Evolutionary conservation across 2,329 filamentous ascomycete genomes (phyloP), one percentile per base, ranked within the genome.

Genomic region (Exophiala spinifera): DNA sequence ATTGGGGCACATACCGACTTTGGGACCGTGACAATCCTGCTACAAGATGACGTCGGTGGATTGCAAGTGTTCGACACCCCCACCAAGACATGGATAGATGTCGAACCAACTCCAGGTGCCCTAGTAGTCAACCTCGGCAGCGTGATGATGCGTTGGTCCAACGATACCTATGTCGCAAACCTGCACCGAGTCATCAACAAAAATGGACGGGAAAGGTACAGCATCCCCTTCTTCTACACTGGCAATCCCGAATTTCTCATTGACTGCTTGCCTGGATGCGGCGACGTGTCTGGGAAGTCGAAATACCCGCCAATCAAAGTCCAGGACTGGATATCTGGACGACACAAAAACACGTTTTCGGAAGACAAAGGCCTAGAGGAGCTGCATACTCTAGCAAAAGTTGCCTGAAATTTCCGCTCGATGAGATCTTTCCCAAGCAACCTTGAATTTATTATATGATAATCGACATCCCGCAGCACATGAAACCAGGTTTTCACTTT

Each of bases 1-100:
- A 65, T 67, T 46, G 66, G 67, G 1, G 67, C 66, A 0, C 67
- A 70, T 37, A 66, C 65, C 1, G 65, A 69, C 47, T 70, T 69
- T 33, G 67, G 67, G 5, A 64, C 58, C 10, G 59, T 69, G 8
- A 69, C 66, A 1, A 59, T 69, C 3, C 64, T 69, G 4, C 56
- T 69, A 0, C 66, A 69, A 42, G 66, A 67, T 40, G 50, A 58
- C 4, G 60, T 55, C 1, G 63, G 63, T 8, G 65, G 66, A 1
- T 50, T 69, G 2, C 64, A 69, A 23, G 64, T 68, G 1, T 65
- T 62, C 59, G 57, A 67, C 49, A 51, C 56, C 11, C 44, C 43
- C 19, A 55, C 54, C 8, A 44, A 47, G 7, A 48, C 59, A 33
- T 69, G 66, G 66, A 63, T 62, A 1, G 64, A 65, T 48, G 64